Evolutionary conservation across 345 rosid species (phyloP), one percentile per base, ranked within the genome.

Genomic region (rapeseed (Brassica napus)): DNA sequence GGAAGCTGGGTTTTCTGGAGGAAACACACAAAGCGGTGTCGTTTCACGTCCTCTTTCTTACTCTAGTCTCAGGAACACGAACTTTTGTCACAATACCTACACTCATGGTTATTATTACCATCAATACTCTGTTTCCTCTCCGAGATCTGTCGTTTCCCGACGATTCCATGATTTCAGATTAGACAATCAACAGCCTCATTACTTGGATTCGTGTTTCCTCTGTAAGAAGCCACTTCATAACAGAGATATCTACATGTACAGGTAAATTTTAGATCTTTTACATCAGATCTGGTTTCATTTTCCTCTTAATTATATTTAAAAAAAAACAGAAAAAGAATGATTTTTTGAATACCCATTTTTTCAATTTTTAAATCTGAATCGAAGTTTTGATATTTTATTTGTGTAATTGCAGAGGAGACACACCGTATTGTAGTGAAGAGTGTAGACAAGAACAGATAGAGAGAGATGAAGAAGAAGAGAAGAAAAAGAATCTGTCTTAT

Each of bases 391-490:
- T 66, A 23, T 66, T 63, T 77, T 8, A 4, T 57, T 3, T 21
- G 31, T 71, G n/a, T 24, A 28, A 12, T 59, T 63, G 82, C 91
- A 88, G 97, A 90, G 97, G 98, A 60, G 98, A 94, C 65, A 81
- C 85, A n/a, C 92, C 97, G 16, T 94, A 90, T 75, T 92, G 97
- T 60, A 90, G 89, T 74, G 96, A 89, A 73, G 97, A 92, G 82
- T 92, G 98, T 84, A 89, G 98, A 59, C 86, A 83, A 80, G 94
- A 92, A 70, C 92, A 89, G 67, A 92, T 92, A 49, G 98, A 94
- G 7, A 80, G 82, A n/a, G 94, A 94, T 72, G 93, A 88, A 78
- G 88, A 85, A 6, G 79, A 79, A 21, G 94, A 88, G 81, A 89
- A 84, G 86, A 92, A 81, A 73, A 26, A 79, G 85, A 88, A 76